Evolutionary conservation across 2,329 filamentous ascomycete genomes (phyloP), one percentile per base, ranked within the genome.

Genomic region (Saccharata proteae): DNA sequence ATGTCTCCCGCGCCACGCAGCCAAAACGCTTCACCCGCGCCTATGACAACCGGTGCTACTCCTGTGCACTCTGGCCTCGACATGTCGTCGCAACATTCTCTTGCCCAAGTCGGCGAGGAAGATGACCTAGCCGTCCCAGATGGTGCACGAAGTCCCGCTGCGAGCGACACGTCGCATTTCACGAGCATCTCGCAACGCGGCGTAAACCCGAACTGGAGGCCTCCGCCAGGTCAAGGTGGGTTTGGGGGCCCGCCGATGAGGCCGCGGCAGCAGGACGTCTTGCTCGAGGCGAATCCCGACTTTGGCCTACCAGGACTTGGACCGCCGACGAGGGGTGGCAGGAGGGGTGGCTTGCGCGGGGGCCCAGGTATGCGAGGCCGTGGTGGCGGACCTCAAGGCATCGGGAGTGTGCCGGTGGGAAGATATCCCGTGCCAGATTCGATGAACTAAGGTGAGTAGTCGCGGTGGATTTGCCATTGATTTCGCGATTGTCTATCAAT

Each of bases 121-220:
- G 16, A 16, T 12, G 17, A 12, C 32, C n/a, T n/a, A 13, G 11
- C 21, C 16, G 16, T 30, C 37, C 12, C 35, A 35, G 17, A 29
- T 35, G 18, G 13, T 29, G n/a, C 23, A 30, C 15, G 19, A 21
- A 21, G 19, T 18, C 73, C 77, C 17, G 60, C 55, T 8, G 71
- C 77, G 45, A 88, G 80, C 39, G 83, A 93, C 48, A 70, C 74
- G 15, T 88, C 77, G 26, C 81, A 80, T 44, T 94, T 93, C 57
- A 94, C 88, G 2, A 90, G 81, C 8, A 79, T 96, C 26, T 88
- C 80, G 0, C 85, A 94, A 55, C 72, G 88, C 19, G 80, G 81
- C 1, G 63, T 94, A 33, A 94, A 94, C 52, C 88, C 86, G 5
- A 76, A 77, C 38, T 94, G 88, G 86, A 73, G 80, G 22, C 57